phyloP scores from a whole-genome alignment of 2,329 filamentous ascomycete genomes.

The Hymenoscyphus fructigenus region DNA sequence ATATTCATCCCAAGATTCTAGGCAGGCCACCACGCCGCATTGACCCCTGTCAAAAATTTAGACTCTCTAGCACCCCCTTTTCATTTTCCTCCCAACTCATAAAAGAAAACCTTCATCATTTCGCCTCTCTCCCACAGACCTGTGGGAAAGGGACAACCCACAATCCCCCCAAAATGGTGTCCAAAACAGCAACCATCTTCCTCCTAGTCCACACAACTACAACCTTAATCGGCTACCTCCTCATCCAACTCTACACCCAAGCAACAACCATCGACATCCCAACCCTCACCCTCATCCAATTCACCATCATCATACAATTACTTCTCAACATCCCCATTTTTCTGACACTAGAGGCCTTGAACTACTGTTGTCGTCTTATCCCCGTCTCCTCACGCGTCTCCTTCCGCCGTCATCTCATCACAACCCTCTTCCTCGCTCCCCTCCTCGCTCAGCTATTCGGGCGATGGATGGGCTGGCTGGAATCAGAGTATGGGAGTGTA shows the following conservation, averaged over 20 bases:
- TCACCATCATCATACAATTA: neutral
- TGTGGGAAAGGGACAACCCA: neutral
- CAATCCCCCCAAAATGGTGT: neutral
- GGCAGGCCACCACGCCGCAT: neutral
- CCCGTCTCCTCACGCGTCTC: neutral
- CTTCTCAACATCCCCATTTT: neutral
- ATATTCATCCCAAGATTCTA: neutral
- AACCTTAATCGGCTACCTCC: too few species aligned
- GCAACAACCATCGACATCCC: neutral
- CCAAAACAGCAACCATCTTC: conserved; percentile 14
- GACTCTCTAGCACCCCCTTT: neutral
- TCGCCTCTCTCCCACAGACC: neutral
- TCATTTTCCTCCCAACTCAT: neutral
- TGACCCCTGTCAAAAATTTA: neutral
- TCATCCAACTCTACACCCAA: neutral
- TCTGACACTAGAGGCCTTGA: neutral
- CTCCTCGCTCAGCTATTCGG: neutral
- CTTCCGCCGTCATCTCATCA: conserved; percentile 8
- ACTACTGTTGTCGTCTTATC: conserved; percentile 2
- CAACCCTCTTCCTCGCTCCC: conserved; percentile 1
- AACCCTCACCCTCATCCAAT: neutral
- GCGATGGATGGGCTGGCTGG: too few species aligned
- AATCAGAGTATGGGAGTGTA: too few species aligned
- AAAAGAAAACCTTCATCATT: neutral
- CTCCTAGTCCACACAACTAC: conserved; percentile 11